Evolutionary conservation across 345 rosid species (phyloP).

Genomic region (Raphanus sativus): DNA sequence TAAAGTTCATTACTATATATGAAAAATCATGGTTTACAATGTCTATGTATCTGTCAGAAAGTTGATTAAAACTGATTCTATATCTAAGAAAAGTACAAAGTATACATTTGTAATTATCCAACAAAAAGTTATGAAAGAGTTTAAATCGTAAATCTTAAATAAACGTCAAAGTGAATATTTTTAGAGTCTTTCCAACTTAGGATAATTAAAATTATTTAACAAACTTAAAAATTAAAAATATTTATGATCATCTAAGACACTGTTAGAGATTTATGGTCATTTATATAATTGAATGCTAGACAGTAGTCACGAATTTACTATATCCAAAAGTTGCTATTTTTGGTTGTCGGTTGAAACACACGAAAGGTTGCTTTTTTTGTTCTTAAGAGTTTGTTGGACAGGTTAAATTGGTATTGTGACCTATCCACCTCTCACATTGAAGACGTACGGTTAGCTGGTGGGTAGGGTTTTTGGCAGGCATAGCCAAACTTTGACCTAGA

Average conservation of each 20-base stretch:
- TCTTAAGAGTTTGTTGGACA: constrained; percentile 15
- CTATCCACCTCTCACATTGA: constrained; percentile 28
- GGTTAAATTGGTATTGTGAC: constrained; percentile 22
- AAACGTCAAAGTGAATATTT: not conserved
- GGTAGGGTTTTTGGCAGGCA: constrained; percentile 37
- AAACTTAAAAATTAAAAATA: not conserved
- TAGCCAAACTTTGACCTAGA: constrained; percentile 9
- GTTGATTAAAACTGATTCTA: not conserved
- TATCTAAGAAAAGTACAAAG: not conserved
- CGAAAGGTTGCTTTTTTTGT: constrained; percentile 2
- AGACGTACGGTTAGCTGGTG: constrained; percentile 39
- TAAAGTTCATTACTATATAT: not conserved
- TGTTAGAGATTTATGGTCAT: not conserved
- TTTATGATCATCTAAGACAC: not conserved
- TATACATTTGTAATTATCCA: not conserved
- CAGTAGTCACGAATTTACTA: not conserved
- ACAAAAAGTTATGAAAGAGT: not conserved
- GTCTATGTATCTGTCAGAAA: not conserved
- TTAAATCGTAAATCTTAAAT: too few species aligned
- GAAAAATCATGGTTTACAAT: not conserved
- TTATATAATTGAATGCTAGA: not conserved
- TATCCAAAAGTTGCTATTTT: constrained; percentile 27
- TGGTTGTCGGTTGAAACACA: constrained; percentile 33
- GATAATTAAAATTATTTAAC: not conserved
- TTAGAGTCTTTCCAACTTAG: not conserved